These are phyloP conservation scores for Blastobotrys petasosporus DNA, from an alignment of 1,139 yeast genomes.

Conservation along the genomic window DNA sequence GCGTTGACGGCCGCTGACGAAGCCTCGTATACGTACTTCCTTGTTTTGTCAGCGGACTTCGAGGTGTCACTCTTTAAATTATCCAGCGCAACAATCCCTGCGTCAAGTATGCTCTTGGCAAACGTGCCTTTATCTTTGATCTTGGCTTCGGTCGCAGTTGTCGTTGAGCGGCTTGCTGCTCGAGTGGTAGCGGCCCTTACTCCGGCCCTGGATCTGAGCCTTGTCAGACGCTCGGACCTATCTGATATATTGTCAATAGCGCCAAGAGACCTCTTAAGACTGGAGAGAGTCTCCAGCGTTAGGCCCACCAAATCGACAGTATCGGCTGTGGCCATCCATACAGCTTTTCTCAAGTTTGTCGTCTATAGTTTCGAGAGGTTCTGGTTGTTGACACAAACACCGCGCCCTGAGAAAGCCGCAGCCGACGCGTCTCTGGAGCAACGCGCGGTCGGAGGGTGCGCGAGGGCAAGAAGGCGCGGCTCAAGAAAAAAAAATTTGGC, in stretches of 20 bases:
- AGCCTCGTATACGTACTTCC: slow-evolving; percentile 16
- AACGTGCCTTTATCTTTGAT: neutral
- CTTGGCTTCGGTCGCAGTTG: neutral
- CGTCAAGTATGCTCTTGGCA: neutral
- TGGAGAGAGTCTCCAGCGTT: slow-evolving; percentile 15
- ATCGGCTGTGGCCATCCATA: slow-evolving; percentile 4
- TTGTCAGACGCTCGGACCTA: neutral
- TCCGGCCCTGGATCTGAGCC: slow-evolving; percentile 10
- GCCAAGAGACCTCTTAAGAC: slow-evolving; percentile 14
- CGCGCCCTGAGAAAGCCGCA: neutral
- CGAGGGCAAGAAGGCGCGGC: too few relatives aligned
- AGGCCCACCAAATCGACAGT: slow-evolving; percentile 15
- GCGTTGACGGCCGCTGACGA: slow-evolving; percentile 8
- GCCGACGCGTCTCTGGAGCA: neutral
- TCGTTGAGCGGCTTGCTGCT: neutral
- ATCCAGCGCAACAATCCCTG: slow-evolving; percentile 8
- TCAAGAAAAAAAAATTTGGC: slow-evolving; percentile 3
- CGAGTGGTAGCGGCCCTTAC: neutral
- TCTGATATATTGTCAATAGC: slow-evolving; percentile 1
- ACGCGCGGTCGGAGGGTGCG: neutral
- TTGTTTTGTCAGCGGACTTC: slow-evolving; percentile 8
- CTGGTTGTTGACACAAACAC: neutral
- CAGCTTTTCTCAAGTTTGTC: neutral
- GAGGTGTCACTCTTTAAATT: slow-evolving; percentile 10
- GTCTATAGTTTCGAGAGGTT: neutral